These are phyloP conservation scores for Eutrema japonicum DNA, from an alignment of 345 rosid species.

Conservation along the genomic window DNA sequence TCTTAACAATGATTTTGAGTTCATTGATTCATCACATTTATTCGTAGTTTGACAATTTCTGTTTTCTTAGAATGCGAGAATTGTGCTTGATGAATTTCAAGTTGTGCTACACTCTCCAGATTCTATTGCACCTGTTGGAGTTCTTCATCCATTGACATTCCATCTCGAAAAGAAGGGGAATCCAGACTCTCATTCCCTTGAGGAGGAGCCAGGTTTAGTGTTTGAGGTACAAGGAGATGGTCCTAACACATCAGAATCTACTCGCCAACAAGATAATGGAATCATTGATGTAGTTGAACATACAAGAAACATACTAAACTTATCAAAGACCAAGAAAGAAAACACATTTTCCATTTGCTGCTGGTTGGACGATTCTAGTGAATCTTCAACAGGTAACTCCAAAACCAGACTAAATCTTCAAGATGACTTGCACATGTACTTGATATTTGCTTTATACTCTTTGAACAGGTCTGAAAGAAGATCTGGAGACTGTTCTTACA, in stretches of 20 bases:
- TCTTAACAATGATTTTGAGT: background rate
- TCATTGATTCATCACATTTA: slow-evolving; percentile 1
- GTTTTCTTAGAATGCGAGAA: slow-evolving; percentile 67
- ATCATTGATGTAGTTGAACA: slow-evolving; percentile 47
- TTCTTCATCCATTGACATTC: slow-evolving; percentile 76
- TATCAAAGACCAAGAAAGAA: slow-evolving; percentile 60
- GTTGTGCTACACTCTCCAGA: slow-evolving; percentile 78
- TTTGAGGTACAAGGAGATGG: slow-evolving; percentile 67
- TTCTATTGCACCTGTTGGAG: slow-evolving; percentile 92
- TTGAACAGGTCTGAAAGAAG: slow-evolving; percentile 71
- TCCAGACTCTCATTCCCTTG: slow-evolving; percentile 34
- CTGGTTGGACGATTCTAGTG: slow-evolving; percentile 66
- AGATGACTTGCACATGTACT: background rate
- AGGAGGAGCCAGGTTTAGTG: slow-evolving; percentile 52
- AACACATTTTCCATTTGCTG: slow-evolving; percentile 73
- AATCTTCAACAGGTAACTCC: slow-evolving; percentile 65
- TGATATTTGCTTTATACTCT: slow-evolving; percentile 1
- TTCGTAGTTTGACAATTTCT: slow-evolving; percentile 15
- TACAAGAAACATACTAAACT: slow-evolving; percentile 48
- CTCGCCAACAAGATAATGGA: slow-evolving; percentile 41
- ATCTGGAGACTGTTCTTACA: slow-evolving; percentile 60
- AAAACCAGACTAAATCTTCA: slow-evolving; percentile 4
- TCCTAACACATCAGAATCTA: slow-evolving; percentile 44
- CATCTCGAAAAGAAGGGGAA: slow-evolving; percentile 72
- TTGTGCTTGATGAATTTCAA: slow-evolving; percentile 80